Evolutionary conservation across 805 yeast species (phyloP), one percentile per base, ranked within the genome.

Genomic region (Suhomyces sp.): DNA sequence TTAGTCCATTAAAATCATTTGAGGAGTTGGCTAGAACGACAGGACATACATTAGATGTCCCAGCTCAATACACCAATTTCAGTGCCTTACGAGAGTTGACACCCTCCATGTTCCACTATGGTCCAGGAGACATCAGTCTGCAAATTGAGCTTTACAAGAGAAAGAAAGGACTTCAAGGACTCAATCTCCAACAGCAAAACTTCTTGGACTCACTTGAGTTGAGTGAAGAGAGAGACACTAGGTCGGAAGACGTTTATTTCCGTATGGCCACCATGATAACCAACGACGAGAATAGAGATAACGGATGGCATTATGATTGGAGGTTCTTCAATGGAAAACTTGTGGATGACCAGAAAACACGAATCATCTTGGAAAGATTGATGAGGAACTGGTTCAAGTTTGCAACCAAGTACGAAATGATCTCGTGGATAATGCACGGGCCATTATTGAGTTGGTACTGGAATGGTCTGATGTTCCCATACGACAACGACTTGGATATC

Each of bases 221-320:
- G 12, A 23, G 28, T 19, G 25, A 32, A 1, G 16, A 16, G 2
- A 22, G 5, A 63, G 79, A 33, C 45, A 44, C 19, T 36, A 40
- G 43, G 23, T 40, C 15, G 23, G 25, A 27, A 35, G 21, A 40
- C 5, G 21, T 39, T 19, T 42, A 44, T 14, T 60, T 70, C 24
- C 50, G 55, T 11, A 68, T 66, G 35, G 63, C 66, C 28, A 70
- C 70, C 48, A 53, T 56, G 38, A 56, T 51, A 54, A 56, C 64
- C 5, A 42, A 55, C 8, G 39, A 59, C 16, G 40, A 46, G 29
- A 40, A 36, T 12, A 42, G 40, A 5, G 51, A 57, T 23, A 60
- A 57, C 24, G 79, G 79, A 13, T 68, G 70, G 52, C 84, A 79
- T 50, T 75, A 76, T 44, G 85, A 80, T 50, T 72, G 70, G 66